Conservation (phyloP, 192 early-diverging fungal species). For the Coemansia sp. region DNA sequence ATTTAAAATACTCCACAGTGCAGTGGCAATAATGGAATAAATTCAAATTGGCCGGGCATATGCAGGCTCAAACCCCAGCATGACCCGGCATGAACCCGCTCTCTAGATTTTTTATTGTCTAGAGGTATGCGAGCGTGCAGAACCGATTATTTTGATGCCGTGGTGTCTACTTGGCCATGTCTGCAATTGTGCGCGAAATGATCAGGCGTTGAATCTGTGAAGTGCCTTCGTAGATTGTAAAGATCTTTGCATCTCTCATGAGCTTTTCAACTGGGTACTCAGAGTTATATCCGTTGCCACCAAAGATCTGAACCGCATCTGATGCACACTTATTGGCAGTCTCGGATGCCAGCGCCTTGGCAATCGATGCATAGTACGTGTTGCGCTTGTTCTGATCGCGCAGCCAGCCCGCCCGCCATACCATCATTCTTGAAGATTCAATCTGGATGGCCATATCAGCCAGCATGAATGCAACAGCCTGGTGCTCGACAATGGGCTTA, state of each 20-base stretch:
- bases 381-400: constrained; percentile 85
- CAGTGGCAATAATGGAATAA: too few species aligned
- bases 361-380: constrained; percentile 93
- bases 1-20: too few species aligned
- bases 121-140: too few species aligned
- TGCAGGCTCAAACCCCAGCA: too few species aligned
- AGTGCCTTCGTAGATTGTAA: constrained; percentile 97
- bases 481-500: constrained; percentile 83
- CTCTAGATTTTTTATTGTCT: too few species aligned
- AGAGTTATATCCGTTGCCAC: constrained; percentile 82
- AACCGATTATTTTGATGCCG: too few species aligned
- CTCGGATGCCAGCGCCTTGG: constrained; percentile 85
- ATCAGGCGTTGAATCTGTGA: constrained; percentile 93
- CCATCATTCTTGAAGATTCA: constrained; percentile 84
- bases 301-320: constrained; percentile 96
- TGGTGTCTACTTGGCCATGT: constrained; percentile 47
- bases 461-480: constrained; percentile 91
- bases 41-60: too few species aligned
- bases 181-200: constrained; percentile 80
- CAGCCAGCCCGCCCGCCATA: constrained; percentile 81
- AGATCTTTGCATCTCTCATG: constrained; percentile 91
- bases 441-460: constrained; percentile 96
- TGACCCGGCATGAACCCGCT: too few species aligned
- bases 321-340: constrained; percentile 77
- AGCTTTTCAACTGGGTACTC: constrained; percentile 97